These are phyloP conservation scores for Torulaspora maleeae DNA, from an alignment of 805 yeast genomes.

Conservation along the genomic window DNA sequence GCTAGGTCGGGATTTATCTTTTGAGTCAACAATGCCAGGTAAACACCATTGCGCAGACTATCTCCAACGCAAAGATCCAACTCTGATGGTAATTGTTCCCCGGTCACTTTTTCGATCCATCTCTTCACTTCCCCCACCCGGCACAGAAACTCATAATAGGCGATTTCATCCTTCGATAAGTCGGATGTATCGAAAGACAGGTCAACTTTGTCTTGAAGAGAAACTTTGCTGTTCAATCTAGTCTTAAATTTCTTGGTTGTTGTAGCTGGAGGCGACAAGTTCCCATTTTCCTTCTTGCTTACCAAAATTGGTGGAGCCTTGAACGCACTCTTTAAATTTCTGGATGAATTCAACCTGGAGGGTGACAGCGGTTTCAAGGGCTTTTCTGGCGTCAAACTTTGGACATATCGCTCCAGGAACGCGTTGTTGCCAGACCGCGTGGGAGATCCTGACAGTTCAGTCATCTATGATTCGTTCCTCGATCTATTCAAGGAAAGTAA, in stretches of 20 bases:
- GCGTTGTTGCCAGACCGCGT: conserved; percentile 17
- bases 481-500: background rate
- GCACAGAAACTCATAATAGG: conserved; percentile 74
- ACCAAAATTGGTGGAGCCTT: background rate
- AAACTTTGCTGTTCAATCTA: background rate
- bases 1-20: conserved; percentile 64
- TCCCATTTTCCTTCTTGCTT: conserved; percentile 2
- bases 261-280: conserved; percentile 2
- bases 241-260: background rate
- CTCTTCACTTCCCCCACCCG: conserved; percentile 74
- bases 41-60: conserved; percentile 76
- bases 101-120: conserved; percentile 67
- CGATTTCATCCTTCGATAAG: conserved; percentile 23
- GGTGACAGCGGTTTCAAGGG: conserved; percentile 25
- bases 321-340: conserved; percentile 2
- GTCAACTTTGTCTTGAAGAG: background rate
- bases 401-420: conserved; percentile 30
- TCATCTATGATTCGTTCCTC: conserved; percentile 9
- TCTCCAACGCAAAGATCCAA: conserved; percentile 51
- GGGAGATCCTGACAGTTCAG: conserved; percentile 23
- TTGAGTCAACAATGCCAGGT: conserved; percentile 72
- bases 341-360: conserved; percentile 22
- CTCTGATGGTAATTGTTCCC: conserved; percentile 53
- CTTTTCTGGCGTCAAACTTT: conserved; percentile 18
- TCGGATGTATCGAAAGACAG: background rate